These are phyloP conservation scores for Parathielavia appendiculata DNA, from an alignment of 495 filamentous ascomycete species.

Conservation along the genomic window DNA sequence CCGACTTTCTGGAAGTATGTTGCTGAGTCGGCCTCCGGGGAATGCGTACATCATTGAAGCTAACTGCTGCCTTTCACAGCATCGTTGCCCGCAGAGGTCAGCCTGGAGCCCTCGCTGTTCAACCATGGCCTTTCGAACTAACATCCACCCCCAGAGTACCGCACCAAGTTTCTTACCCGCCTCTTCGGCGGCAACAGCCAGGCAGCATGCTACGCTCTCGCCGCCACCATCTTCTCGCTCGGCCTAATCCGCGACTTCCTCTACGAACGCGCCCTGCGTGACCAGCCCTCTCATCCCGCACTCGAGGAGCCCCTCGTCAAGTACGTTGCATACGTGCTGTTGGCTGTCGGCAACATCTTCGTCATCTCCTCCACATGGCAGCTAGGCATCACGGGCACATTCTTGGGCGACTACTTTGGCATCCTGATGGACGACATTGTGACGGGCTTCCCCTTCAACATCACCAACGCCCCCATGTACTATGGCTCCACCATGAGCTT, in stretches of 20 bases:
- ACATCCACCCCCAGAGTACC: conserved; percentile 63
- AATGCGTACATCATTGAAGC: neutral
- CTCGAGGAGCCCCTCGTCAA: conserved; percentile 50
- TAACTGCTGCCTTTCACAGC: conserved; percentile 37
- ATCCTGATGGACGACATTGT: conserved; percentile 95
- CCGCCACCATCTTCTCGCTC: conserved; percentile 80
- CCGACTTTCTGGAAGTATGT: conserved; percentile 76
- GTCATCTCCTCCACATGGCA: conserved; percentile 86
- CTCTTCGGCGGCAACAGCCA: conserved; percentile 76
- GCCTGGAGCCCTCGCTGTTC: conserved; percentile 4
- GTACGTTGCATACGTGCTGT: conserved; percentile 59
- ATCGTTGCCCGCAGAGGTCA: conserved; percentile 64
- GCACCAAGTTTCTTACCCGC: conserved; percentile 78
- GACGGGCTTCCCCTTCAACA: conserved; percentile 91
- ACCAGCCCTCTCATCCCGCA: conserved; percentile 69
- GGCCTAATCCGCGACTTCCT: conserved; percentile 79
- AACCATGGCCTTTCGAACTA: conserved; percentile 7
- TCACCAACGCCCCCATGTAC: conserved; percentile 94
- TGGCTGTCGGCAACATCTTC: conserved; percentile 73
- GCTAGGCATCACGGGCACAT: conserved; percentile 93
- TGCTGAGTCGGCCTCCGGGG: neutral
- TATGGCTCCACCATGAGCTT: conserved; percentile 90
- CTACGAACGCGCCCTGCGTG: conserved; percentile 67
- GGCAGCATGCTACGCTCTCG: conserved; percentile 84
- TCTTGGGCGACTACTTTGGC: conserved; percentile 96